Percentiles rank a stretch among this genome's conserved stretches.
These are phyloP conservation scores for Cryphonectria parasitica DNA, from an alignment of 2,329 filamentous ascomycete genomes.

Conservation along the genomic window DNA sequence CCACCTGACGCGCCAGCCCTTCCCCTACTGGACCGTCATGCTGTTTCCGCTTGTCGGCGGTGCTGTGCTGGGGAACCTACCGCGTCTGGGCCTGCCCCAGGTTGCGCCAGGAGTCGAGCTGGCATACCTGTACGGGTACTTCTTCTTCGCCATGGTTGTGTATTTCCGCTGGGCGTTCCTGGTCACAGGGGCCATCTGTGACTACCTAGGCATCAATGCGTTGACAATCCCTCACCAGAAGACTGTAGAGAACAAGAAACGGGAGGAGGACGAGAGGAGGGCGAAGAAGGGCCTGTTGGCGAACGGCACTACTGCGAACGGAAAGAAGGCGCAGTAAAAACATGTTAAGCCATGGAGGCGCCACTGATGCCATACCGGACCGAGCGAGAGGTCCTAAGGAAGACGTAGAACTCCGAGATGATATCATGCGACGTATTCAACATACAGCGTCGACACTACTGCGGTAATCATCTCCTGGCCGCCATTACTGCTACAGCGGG, in stretches of 20 bases:
- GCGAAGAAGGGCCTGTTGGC: conserved; percentile 24
- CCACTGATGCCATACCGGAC: background rate
- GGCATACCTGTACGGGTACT: conserved; percentile 82
- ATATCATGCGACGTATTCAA: conserved; percentile 2
- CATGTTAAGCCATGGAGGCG: background rate
- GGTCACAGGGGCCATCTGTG: conserved; percentile 89
- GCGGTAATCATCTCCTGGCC: background rate
- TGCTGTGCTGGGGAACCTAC: conserved; percentile 81
- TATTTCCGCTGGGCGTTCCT: conserved; percentile 94
- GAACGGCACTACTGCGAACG: conserved; percentile 35
- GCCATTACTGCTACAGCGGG: background rate
- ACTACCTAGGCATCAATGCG: conserved; percentile 91
- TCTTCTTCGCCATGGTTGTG: conserved; percentile 79
- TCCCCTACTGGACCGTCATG: conserved; percentile 96
- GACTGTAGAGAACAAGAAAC: conserved; percentile 56
- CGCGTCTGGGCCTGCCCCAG: conserved; percentile 70
- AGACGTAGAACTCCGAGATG: background rate
- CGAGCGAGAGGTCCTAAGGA: background rate
- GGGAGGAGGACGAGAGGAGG: conserved; percentile 39
- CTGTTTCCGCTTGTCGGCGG: conserved; percentile 85
- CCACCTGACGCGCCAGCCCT: conserved; percentile 89
- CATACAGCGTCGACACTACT: background rate
- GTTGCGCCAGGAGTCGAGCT: conserved; percentile 71
- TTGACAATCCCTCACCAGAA: conserved; percentile 77
- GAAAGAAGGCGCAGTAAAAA: conserved; percentile 35